These are phyloP conservation scores for Sporisorium graminicola DNA, from an alignment of 1,284 basidiomycete genomes.

Conservation along the genomic window DNA sequence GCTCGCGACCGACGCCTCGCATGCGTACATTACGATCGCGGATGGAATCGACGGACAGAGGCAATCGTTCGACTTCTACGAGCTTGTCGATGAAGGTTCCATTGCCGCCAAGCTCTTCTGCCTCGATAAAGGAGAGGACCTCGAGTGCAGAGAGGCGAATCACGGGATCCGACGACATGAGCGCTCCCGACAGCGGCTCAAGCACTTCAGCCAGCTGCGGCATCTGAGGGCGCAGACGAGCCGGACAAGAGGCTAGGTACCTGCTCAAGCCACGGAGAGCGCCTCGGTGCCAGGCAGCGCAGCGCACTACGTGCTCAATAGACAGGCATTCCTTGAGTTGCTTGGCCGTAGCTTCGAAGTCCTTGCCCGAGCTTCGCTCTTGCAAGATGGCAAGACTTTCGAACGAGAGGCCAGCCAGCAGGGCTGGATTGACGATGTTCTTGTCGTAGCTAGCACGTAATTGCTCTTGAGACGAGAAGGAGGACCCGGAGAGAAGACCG, in stretches of 20 bases:
- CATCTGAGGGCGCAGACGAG: conserved; percentile 27
- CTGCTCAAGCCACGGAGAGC: conserved; percentile 38
- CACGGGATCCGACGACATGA: conserved; percentile 55
- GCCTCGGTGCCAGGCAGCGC: conserved; percentile 48
- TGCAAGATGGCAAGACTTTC: conserved; percentile 44
- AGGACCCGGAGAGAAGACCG: conserved; percentile 26
- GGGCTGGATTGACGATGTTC: conserved; percentile 36
- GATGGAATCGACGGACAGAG: conserved; percentile 54
- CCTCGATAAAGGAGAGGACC: conserved; percentile 48
- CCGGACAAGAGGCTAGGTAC: conserved; percentile 33
- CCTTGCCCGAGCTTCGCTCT: conserved; percentile 25
- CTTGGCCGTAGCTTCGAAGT: conserved; percentile 21
- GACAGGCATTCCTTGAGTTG: conserved; percentile 29
- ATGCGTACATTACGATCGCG: conserved; percentile 66
- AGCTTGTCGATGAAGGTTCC: conserved; percentile 38
- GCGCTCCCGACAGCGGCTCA: conserved; percentile 26
- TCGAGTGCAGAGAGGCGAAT: conserved; percentile 54
- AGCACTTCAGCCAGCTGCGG: conserved; percentile 25
- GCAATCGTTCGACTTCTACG: conserved; percentile 58
- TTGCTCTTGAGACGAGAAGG: conserved; percentile 23
- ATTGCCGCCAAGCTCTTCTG: conserved; percentile 5
- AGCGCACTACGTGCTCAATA: conserved; percentile 24
- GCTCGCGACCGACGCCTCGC: conserved; percentile 59
- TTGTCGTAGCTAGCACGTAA: conserved; percentile 32
- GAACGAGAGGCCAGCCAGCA: conserved; percentile 39